phyloP scores from a whole-genome alignment of 1,139 yeast species.

The Debaryomyces sp. region DNA sequence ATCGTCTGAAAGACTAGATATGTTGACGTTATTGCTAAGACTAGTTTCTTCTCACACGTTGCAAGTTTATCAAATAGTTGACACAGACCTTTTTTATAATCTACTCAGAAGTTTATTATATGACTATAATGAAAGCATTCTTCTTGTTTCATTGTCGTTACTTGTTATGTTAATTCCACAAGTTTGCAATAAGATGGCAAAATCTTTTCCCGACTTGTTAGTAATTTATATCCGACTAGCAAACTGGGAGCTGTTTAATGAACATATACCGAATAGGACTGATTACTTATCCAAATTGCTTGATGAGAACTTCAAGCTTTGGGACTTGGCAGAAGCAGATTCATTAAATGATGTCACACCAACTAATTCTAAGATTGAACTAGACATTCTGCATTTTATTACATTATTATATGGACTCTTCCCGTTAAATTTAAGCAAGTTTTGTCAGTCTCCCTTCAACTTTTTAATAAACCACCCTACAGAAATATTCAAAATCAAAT shows the following conservation, averaged over 20 bases:
- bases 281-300: slow-evolving; percentile 12
- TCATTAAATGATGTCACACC: not conserved
- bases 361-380: slow-evolving; percentile 15
- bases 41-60: slow-evolving; percentile 32
- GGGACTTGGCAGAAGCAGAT: slow-evolving; percentile 19
- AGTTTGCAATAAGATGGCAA: slow-evolving; percentile 37
- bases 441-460: slow-evolving; percentile 42
- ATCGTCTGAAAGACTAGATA: slow-evolving; percentile 34
- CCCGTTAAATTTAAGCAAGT: slow-evolving; percentile 53
- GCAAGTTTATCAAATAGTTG: slow-evolving; percentile 33
- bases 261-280: slow-evolving; percentile 14
- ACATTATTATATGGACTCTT: slow-evolving; percentile 63
- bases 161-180: slow-evolving; percentile 61
- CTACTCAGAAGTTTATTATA: slow-evolving; percentile 44
- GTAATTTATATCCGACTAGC: slow-evolving; percentile 47
- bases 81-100: slow-evolving; percentile 42
- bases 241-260: slow-evolving; percentile 30
- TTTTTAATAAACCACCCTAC: slow-evolving; percentile 15
- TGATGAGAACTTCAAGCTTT: slow-evolving; percentile 9
- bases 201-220: slow-evolving; percentile 45
- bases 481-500: slow-evolving; percentile 14
- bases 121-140: slow-evolving; percentile 47
- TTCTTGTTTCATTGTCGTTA: slow-evolving; percentile 45
- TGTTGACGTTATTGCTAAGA: slow-evolving; percentile 36
- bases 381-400: slow-evolving; percentile 27